phyloP scores from a whole-genome alignment of 176 grass and related monocot genomes.

The Aegilops speltoides region DNA sequence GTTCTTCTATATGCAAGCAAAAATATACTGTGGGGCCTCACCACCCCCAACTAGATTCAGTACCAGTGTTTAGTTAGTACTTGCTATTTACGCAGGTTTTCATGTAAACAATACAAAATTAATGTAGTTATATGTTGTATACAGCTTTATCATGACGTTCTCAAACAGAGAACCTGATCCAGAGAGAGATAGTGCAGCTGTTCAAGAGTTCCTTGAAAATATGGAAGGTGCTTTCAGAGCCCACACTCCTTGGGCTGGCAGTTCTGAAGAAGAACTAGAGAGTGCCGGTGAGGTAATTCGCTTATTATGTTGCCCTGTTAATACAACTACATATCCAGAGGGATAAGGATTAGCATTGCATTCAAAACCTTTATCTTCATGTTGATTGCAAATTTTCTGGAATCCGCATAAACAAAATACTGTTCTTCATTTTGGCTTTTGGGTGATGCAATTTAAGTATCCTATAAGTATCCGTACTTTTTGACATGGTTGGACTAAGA shows the following conservation, averaged over 20 bases:
- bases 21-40: not conserved
- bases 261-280: slow-evolving; percentile 98
- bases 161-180: slow-evolving; percentile 91
- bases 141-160: slow-evolving; percentile 92
- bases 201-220: slow-evolving; percentile 86
- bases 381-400: not conserved
- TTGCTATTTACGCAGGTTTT: slow-evolving; percentile 2
- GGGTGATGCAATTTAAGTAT: not conserved
- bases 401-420: not conserved
- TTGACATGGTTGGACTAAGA: not conserved
- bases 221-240: slow-evolving; percentile 96
- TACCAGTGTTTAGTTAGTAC: slow-evolving; percentile 1
- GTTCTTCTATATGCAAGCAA: not conserved
- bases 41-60: not conserved
- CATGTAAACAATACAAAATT: not conserved
- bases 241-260: slow-evolving; percentile 88
- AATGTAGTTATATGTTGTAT: slow-evolving; percentile 31
- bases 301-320: slow-evolving; percentile 3
- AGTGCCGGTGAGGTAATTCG: slow-evolving; percentile 90
- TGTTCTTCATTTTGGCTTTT: not conserved
- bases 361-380: not conserved
- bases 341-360: not conserved
- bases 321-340: slow-evolving; percentile 1
- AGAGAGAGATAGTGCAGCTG: slow-evolving; percentile 73
- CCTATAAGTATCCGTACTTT: not conserved